Base-by-base conservation (phyloP, 1,284 basidiomycete species). In the Ustilago nuda region DNA sequence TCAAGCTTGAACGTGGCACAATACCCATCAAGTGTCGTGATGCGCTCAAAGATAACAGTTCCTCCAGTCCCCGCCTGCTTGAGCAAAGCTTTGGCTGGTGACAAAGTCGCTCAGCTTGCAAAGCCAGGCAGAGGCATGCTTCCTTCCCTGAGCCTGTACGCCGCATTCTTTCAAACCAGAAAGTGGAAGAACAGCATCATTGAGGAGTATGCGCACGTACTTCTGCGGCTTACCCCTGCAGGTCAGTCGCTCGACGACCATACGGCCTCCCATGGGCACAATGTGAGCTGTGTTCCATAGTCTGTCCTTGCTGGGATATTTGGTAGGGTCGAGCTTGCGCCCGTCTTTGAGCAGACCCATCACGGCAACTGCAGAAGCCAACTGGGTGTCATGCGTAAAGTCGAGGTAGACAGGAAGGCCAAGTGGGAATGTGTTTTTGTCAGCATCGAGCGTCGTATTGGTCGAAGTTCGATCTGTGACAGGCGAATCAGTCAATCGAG, bases 61-160 rank as follows among this genome's bases (percentile, higher is more conserved):
- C 19, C 37, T 66, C 65, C 65, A 66, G 23, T 66, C 56, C 41
- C 65, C 65, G 15, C 65, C 65, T 32, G 53, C 48, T 41, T 66
- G 65, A n/a, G 65, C 65, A 41, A 66, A 66, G 54, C 46, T 61
- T 37, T 66, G 65, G 43, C 65, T 66, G 2, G 37, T 54, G 2
- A 66, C 65, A 46, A 66, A 66, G 35, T 66, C 65, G 13, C 56
- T 35, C 12, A 66, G 6, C 37, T 51, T 61, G 48, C 65, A 66
- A 11, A 66, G 39, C 9, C 65, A 58, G 4, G 54, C 58, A 0
- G 53, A 46, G 9, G 65, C 54, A 30, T 66, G 65, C 33, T 45
- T 56, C 33, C 65, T 35, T 1, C 65, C 58, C 32, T 66, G 65
- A 27, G 33, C 50, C n/a, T 57, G 53, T 4, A 45, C 48, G 46